These are phyloP conservation scores for Calonectria leucothoes DNA, from an alignment of 2,329 filamentous ascomycete genomes.

Conservation along the genomic window DNA sequence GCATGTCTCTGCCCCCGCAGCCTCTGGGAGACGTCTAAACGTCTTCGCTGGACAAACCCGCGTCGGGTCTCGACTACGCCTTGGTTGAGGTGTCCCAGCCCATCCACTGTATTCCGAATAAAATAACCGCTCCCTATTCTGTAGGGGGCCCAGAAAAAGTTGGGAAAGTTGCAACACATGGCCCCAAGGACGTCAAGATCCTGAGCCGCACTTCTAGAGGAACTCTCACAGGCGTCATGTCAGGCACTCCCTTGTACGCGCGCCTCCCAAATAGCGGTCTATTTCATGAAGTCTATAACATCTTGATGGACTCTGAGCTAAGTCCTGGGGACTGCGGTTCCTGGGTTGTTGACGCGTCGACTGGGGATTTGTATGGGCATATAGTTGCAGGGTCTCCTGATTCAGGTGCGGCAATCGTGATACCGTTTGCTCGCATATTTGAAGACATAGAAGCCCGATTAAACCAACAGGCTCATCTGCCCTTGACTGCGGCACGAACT, in stretches of 20 bases:
- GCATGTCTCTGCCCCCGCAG: background rate
- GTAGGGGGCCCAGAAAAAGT: background rate
- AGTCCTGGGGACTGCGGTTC: background rate
- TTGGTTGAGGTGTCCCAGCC: background rate
- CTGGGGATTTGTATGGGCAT: conserved; percentile 1
- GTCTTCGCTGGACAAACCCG: background rate
- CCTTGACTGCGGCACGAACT: background rate
- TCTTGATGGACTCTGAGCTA: background rate
- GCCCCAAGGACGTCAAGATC: background rate
- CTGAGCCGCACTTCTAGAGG: background rate
- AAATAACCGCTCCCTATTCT: background rate
- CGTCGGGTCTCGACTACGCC: background rate
- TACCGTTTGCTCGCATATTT: background rate
- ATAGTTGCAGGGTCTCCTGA: background rate
- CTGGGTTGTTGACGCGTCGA: background rate
- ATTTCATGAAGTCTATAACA: background rate
- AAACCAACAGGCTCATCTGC: background rate
- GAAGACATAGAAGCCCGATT: background rate
- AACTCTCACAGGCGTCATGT: background rate
- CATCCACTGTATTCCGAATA: background rate
- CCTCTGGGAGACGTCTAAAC: background rate
- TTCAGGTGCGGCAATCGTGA: background rate
- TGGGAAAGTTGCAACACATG: background rate
- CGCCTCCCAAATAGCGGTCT: background rate
- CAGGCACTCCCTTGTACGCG: background rate